A percentile compares a stretch with the other conserved stretches of the same genome.
Conservation (phyloP, 345 rosid genomes). For the Eucalyptus polybractea region DNA sequence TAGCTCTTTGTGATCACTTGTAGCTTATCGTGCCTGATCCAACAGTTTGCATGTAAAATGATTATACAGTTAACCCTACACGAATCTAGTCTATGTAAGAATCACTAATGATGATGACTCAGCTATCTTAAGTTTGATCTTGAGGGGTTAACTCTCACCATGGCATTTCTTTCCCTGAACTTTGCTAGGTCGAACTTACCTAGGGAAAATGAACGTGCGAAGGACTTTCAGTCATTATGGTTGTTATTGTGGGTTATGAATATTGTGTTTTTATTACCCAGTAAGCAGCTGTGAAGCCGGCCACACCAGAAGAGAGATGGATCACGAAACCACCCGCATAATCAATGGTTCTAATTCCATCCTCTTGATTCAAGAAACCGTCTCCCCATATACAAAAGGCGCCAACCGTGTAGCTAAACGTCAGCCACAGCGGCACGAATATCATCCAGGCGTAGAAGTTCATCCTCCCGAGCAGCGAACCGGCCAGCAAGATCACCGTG, state of each 20-base stretch:
- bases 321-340: constrained; percentile 57
- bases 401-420: constrained; percentile 32
- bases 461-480: constrained; percentile 57
- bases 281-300: constrained; percentile 60
- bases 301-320: constrained; percentile 63
- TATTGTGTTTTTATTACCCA: constrained; percentile 20
- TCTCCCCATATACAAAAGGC: constrained; percentile 42
- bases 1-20: background rate
- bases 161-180: background rate
- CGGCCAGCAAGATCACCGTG: constrained; percentile 38
- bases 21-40: background rate
- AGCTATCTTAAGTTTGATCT: background rate
- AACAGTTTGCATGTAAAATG: background rate
- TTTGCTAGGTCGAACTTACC: background rate
- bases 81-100: background rate
- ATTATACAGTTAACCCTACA: background rate
- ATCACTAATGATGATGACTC: background rate
- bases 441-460: constrained; percentile 60
- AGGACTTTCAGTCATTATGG: background rate
- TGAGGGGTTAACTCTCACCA: background rate
- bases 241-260: background rate
- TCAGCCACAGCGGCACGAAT: constrained; percentile 51
- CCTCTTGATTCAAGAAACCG: constrained; percentile 7
- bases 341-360: constrained; percentile 15
- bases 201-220: background rate